Evolutionary conservation across 345 rosid species (phyloP).

Genomic region (rapeseed (Brassica napus)): DNA sequence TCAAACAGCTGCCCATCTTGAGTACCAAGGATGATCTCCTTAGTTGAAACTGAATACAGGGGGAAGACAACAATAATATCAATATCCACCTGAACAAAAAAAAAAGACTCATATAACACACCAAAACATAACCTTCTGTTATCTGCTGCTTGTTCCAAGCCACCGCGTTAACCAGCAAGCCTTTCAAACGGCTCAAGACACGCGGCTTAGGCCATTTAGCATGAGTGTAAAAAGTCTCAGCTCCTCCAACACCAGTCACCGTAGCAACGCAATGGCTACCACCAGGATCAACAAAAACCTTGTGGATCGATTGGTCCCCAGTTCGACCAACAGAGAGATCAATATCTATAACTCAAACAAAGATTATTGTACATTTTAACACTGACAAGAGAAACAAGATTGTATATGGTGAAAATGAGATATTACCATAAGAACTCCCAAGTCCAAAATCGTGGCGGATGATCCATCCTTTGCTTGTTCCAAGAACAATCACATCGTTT

Average conservation of each 20-base stretch:
- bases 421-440: constrained; percentile 71
- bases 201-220: constrained; percentile 98
- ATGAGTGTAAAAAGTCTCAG: constrained; percentile 87
- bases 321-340: constrained; percentile 85
- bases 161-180: constrained; percentile 80
- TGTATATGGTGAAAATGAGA: not conserved
- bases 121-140: constrained; percentile 69
- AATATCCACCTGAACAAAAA: not conserved
- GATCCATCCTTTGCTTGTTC: constrained; percentile 96
- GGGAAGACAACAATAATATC: constrained; percentile 27
- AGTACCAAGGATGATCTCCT: constrained; percentile 87
- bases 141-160: constrained; percentile 97
- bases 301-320: constrained; percentile 89
- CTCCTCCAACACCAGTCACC: constrained; percentile 75
- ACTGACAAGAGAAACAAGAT: not conserved
- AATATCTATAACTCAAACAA: constrained; percentile 50
- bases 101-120: not conserved
- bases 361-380: not conserved
- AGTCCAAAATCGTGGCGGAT: constrained; percentile 87
- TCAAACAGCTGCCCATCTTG: constrained; percentile 91
- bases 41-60: constrained; percentile 69
- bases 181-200: constrained; percentile 67
- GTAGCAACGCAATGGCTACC: constrained; percentile 95
- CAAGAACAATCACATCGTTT: constrained; percentile 84
- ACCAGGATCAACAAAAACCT: constrained; percentile 95